Evolutionary conservation across 441 rosid species (phyloP).

Genomic region (Flueggea neowawraea): DNA sequence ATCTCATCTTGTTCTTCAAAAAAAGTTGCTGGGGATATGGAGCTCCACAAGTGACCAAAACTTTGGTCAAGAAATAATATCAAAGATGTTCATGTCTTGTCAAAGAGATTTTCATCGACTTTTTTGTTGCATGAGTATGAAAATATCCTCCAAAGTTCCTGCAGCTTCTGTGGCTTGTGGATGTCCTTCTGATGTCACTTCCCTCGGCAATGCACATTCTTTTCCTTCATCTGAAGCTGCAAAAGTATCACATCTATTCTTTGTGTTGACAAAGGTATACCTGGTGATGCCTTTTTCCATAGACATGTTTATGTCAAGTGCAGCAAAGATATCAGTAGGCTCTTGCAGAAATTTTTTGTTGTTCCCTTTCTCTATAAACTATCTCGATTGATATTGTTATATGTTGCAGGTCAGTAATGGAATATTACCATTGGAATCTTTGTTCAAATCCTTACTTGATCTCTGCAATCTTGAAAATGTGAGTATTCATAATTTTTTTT

Average conservation of each 20-base stretch:
- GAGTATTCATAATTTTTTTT: constrained; percentile 29
- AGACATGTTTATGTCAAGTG: neutral
- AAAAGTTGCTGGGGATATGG: no score
- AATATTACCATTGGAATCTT: constrained; percentile 49
- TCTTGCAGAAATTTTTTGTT: no score
- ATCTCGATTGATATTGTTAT: neutral
- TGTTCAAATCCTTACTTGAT: constrained; percentile 66
- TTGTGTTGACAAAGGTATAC: constrained; percentile 55
- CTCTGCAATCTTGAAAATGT: constrained; percentile 69
- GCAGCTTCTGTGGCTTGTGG: constrained; percentile 10
- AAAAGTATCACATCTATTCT: constrained; percentile 45
- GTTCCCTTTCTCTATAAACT: no score
- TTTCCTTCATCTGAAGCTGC: constrained; percentile 44
- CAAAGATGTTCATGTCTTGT: no score
- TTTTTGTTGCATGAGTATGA: no score
- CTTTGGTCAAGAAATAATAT: no score
- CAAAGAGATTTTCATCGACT: no score
- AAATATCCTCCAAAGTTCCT: constrained; percentile 26
- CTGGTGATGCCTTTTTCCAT: neutral
- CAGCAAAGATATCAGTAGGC: no score
- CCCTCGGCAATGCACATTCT: constrained; percentile 24
- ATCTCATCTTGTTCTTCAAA: constrained; percentile 33
- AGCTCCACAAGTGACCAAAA: no score
- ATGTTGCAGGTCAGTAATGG: constrained; percentile 64
- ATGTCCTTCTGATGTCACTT: constrained; percentile 19